Evolutionary conservation across 257 asterid species (phyloP), one percentile per base, ranked within the genome.

Genomic region (Phtheirospermum japonicum): DNA sequence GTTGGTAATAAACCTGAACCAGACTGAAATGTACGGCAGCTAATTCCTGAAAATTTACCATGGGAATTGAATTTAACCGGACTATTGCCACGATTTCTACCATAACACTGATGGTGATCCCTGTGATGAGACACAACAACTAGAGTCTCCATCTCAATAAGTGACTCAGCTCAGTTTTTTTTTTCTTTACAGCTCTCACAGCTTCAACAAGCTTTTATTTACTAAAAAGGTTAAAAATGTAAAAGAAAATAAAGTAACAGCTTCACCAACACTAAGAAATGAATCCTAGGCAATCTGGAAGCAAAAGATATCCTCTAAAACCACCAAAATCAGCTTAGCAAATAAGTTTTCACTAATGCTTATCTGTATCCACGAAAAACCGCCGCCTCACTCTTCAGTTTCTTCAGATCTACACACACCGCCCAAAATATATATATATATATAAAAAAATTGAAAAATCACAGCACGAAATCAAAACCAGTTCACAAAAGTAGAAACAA

Each of bases 321-420:
- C 87, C 86, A 75, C 85, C 82, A 71, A 63, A 71, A 74, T 65
- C 28, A 23, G 28, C 77, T 65, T 37, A 76, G 77, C 66, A 73
- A 59, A 81, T 63, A 78, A 61, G 68, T 70, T 28, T 62, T 49
- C 68, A 43, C 61, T 42, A 72, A 64, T 55, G 33, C 80, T 74
- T 32, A 46, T 54, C 73, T 75, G 71, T 26, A n/a, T 26, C 61
- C 61, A 74, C 79, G 42, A 66, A 67, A 39, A 61, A 73, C 68
- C 75, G 64, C 54, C 17, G 4, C 48, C 31, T 58, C 71, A 59
- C 78, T 51, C 76, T 70, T 69, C 65, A 58, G 83, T 76, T 76
- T 64, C 84, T 76, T 71, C 84, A 81, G 96, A 88, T 88, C 96
- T 85, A 81, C 70, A 71, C 54, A 32, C 67, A 60, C n/a, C 59